Conservation (phyloP, 73 alveolate genomes). For the Paramecium bursaria region DNA sequence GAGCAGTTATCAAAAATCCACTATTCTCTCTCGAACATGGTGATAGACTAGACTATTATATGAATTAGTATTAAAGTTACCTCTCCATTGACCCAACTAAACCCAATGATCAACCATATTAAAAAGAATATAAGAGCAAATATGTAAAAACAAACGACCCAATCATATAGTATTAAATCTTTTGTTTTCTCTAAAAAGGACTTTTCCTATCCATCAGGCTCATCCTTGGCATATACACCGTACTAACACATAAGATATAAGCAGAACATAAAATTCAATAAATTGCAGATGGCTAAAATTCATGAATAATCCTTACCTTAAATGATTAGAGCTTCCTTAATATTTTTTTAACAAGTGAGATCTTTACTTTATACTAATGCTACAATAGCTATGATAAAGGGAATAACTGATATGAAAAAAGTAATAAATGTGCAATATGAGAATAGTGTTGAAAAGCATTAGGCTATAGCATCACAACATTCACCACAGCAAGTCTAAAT, state of each 20-base stretch:
- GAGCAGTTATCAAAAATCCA: constrained; percentile 56
- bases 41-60: neutral
- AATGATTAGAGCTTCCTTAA: neutral
- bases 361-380: constrained; percentile 27
- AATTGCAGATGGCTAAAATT: constrained; percentile 35
- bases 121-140: constrained; percentile 47
- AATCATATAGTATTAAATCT: constrained; percentile 31
- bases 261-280: constrained; percentile 34
- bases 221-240: constrained; percentile 27
- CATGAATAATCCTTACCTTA: neutral
- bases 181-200: constrained; percentile 40
- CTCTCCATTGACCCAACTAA: neutral
- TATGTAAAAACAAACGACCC: constrained; percentile 41
- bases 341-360: constrained; percentile 6
- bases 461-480: constrained; percentile 57
- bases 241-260: constrained; percentile 18
- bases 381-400: constrained; percentile 18
- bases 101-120: constrained; percentile 14
- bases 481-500: constrained; percentile 53
- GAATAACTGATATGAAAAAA: constrained; percentile 46
- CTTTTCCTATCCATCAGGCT: neutral
- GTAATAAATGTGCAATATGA: constrained; percentile 55
- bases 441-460: constrained; percentile 55
- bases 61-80: neutral
- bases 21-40: constrained; percentile 37